Base-by-base conservation (phyloP, 331 rosid genomes). In the Dryas integrifolia region DNA sequence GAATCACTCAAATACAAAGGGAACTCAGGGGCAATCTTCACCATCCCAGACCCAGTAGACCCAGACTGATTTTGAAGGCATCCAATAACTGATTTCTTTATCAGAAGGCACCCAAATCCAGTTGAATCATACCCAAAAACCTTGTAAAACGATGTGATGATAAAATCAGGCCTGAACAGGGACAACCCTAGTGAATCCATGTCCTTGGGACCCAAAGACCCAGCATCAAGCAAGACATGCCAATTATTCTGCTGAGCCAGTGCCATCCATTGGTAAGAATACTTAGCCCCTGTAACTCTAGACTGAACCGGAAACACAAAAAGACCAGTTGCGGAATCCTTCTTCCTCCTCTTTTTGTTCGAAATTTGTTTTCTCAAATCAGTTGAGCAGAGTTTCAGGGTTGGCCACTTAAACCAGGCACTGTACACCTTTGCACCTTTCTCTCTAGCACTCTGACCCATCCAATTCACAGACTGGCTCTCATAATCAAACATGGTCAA, bases 151-250 rank as follows among this genome's bases (percentile, higher is more conserved):
- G 98, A 91, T 1, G 98, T 94, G 65, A 91, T 76, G 65, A 94
- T 91, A 72, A 94, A 94, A 86, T 94, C 98, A 43, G 98, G 98
- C 75, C 97, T 74, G 80, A 94, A 94, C 16, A 94, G 83, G 14
- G 97, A 94, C 83, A 94, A 73, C 50, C 98, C 98, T 74, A 94
- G 98, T 0, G 98, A 94, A 83, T 94, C 98, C 98, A 94, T 94
- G 81, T 94, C 98, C 85, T 94, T 94, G 51, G 98, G 98, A 66
- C 97, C 98, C 81, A 94, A 77, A 7, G 98, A 94, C 14, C 98
- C 98, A 5, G 98, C 98, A 79, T 94, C 98, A 68, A 93, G 95
- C 76, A 91, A 83, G 43, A 93, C 98, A 72, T 93, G 98, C 98
- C 98, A 93, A 80, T 93, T 87, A 72, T 93, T 93, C 84, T 93